Base-by-base conservation (phyloP, 1,139 yeast species). In the Suhomyces guaymorum region DNA sequence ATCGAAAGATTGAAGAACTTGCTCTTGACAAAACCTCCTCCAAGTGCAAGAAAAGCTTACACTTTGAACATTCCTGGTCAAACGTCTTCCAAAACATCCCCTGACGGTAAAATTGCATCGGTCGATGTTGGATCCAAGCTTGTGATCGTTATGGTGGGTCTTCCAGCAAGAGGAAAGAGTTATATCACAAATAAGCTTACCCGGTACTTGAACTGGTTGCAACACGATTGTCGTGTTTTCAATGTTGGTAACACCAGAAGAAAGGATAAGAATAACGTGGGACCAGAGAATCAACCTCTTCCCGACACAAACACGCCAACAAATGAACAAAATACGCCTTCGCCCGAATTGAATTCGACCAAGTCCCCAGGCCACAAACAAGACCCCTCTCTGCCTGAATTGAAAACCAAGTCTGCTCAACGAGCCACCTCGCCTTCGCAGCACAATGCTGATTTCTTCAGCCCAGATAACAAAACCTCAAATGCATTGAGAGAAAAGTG, bases 201-300 rank as follows among this genome's bases (percentile, higher is more conserved):
- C 9, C 65, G 97, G 39, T 90, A 86, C 55, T 66, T 90, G 52
- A 90, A 90, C 61, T 90, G 96, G 95, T 76, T 86, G 37, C 95
- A 89, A 61, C 95, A 88, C 54, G 89, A 84, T 49, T 83, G 95
- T 44, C 72, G 85, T 41, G 94, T 90, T 7, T 90, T 90, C 66
- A 90, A 90, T 55, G 97, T 90, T 21, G 97, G 97, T 3, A 86
- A 90, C 51, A 90, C 97, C 1, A 74, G 97, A 52, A 73, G 97
- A 52, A 76, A 78, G 41, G 83, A 78, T 52, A 82, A 86, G 30
- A 69, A 74, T 37, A 67, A 73, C 32, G 71, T 76, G 7, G 95
- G 95, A 0, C 95, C 95, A 1, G 85, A 86, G 23, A 68, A 66
- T 24, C 70, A 71, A 10, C 95, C 95, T 1, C 62, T 85, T 33